phyloP scores from a whole-genome alignment of 192 early-diverging fungal genomes.

The Entomortierella beljakovae region DNA sequence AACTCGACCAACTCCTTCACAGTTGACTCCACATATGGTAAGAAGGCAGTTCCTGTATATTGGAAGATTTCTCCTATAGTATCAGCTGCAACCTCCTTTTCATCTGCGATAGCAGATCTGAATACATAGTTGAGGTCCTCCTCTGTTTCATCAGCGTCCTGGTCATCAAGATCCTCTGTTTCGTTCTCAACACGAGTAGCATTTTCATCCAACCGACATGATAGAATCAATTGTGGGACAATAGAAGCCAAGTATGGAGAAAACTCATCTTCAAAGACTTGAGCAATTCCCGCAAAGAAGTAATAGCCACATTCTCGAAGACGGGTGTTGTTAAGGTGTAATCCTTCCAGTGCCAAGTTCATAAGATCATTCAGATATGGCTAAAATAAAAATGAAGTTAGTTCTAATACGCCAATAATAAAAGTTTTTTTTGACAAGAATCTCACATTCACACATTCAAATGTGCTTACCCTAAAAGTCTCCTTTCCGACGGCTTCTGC shows the following conservation, averaged over 20 bases:
- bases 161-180: slow-evolving; percentile 50
- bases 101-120: slow-evolving; percentile 87
- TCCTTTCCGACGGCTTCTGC: slow-evolving; percentile 91
- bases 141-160: slow-evolving; percentile 60
- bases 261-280: slow-evolving; percentile 87
- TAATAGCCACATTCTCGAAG: slow-evolving; percentile 88
- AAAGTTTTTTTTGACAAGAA: no score
- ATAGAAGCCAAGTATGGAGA: slow-evolving; percentile 77
- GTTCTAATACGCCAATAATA: no score
- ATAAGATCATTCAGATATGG: slow-evolving; percentile 82
- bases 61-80: slow-evolving; percentile 89
- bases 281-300: slow-evolving; percentile 87
- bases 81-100: slow-evolving; percentile 94
- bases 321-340: slow-evolving; percentile 76
- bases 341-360: slow-evolving; percentile 81
- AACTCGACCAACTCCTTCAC: slow-evolving; percentile 75
- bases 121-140: slow-evolving; percentile 72
- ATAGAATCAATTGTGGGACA: slow-evolving; percentile 84
- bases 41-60: slow-evolving; percentile 76
- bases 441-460: no score
- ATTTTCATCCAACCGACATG: slow-evolving; percentile 83
- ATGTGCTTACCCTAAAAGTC: slow-evolving; percentile 64
- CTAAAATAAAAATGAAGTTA: background rate
- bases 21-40: slow-evolving; percentile 85
- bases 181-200: slow-evolving; percentile 36